These are phyloP conservation scores for Aspergillus melleus DNA, from an alignment of 2,329 filamentous ascomycete genomes.

Conservation along the genomic window DNA sequence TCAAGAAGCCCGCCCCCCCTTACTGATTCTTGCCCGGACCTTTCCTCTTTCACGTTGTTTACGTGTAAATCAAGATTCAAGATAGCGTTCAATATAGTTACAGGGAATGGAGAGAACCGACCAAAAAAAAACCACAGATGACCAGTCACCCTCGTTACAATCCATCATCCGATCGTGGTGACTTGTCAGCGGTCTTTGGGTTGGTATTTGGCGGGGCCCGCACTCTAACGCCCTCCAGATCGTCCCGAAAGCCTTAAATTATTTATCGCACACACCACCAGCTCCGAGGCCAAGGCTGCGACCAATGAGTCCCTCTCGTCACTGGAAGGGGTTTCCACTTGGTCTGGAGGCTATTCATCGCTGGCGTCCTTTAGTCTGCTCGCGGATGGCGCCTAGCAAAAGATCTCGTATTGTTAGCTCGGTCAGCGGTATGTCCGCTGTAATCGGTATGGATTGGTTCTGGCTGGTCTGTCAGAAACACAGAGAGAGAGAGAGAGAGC, in stretches of 20 bases:
- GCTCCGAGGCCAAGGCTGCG: conserved; percentile 7
- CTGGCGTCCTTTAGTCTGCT: conserved; percentile 28
- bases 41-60: background rate
- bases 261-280: conserved; percentile 11
- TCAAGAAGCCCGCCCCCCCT: background rate
- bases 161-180: conserved; percentile 12
- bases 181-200: conserved; percentile 15
- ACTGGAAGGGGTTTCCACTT: conserved; percentile 28
- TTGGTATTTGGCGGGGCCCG: conserved; percentile 15
- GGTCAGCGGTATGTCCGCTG: background rate
- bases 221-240: conserved; percentile 24
- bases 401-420: conserved; percentile 15
- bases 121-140: conserved; percentile 2
- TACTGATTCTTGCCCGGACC: background rate
- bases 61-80: background rate
- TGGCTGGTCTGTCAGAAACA: background rate
- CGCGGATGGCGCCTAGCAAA: conserved; percentile 7
- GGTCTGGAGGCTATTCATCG: conserved; percentile 42
- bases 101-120: background rate
- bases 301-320: conserved; percentile 10
- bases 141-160: conserved; percentile 12
- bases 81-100: background rate
- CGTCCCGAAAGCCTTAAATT: conserved; percentile 22
- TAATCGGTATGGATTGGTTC: background rate
- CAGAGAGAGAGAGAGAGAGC: background rate